Evolutionary conservation across 352 stramenopile species (phyloP), one percentile per base, ranked within the genome.

Genomic region (Proteromonas lacertae): DNA sequence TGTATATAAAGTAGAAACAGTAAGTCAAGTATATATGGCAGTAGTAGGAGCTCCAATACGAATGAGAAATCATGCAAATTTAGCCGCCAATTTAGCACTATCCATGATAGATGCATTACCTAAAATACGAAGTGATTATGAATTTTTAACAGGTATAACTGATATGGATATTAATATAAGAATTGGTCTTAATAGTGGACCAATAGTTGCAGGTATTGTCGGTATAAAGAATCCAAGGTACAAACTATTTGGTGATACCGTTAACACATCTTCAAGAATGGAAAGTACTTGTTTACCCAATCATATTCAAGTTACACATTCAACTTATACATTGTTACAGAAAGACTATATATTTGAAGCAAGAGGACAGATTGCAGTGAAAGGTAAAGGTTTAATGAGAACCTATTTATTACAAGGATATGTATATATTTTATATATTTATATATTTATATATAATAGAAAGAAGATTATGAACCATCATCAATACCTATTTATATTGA

Each of bases 1-100:
- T 34, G 7, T 42, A 4, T 44, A 47, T 22, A 47, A 47, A 20
- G 42, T 47, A 6, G 42, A 47, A 21, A 47, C 42, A 9, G 44
- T 47, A 25, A 36, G 42, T 5, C 35, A 47, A 17, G 42, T 36
- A 2, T 47, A 45, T 25, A 34, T 47, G 29, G 36, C 39, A 31
- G n/a, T n/a, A n/a, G n/a, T n/a, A n/a, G n/a, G n/a, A n/a, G n/a
- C n/a, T n/a, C n/a, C n/a, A n/a, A n/a, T n/a, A n/a, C n/a, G n/a
- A n/a, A n/a, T n/a, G n/a, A n/a, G n/a, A n/a, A n/a, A n/a, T n/a
- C n/a, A n/a, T n/a, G n/a, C n/a, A n/a, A n/a, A n/a, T n/a, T n/a
- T n/a, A n/a, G n/a, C n/a, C n/a, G 34, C 24, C 13, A 16, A 39
- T n/a, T 39, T 39, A 8, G 22, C 34, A 2, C n/a, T n/a, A n/a